phyloP scores from a whole-genome alignment of 306 rosid species.

The Inga leiocalycina region DNA sequence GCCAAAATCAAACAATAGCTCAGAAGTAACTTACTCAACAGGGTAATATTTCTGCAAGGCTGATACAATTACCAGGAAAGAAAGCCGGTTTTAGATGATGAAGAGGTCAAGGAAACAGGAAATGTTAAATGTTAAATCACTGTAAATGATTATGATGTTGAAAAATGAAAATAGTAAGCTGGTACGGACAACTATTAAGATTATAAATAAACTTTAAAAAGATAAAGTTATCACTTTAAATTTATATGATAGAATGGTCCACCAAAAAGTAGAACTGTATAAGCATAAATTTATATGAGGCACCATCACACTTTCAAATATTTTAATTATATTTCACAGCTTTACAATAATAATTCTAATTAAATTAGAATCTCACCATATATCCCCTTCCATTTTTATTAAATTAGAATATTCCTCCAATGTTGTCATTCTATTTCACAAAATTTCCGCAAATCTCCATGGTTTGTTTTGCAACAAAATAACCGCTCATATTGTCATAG shows the following conservation, averaged over 20 bases:
- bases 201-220: not conserved
- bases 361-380: too few relatives aligned
- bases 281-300: not conserved
- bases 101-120: not conserved
- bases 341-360: too few relatives aligned
- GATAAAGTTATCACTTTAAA: not conserved
- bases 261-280: not conserved
- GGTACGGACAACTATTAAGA: not conserved
- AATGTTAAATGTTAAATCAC: not conserved
- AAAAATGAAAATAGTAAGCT: not conserved
- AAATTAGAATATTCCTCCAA: too few relatives aligned
- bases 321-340: too few relatives aligned
- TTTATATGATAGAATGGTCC: not conserved
- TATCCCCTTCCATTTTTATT: too few relatives aligned
- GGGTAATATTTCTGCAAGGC: not conserved
- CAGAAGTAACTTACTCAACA: not conserved
- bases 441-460: too few relatives aligned
- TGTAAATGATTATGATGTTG: not conserved
- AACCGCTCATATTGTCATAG: too few relatives aligned
- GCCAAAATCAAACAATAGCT: constrained; percentile 24
- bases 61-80: constrained; percentile 49
- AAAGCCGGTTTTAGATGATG: constrained; percentile 13
- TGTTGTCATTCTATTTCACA: too few relatives aligned
- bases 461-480: too few relatives aligned
- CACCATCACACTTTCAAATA: too few relatives aligned